phyloP scores from a whole-genome alignment of 164 flowering plant species.

The Annona squamosa region DNA sequence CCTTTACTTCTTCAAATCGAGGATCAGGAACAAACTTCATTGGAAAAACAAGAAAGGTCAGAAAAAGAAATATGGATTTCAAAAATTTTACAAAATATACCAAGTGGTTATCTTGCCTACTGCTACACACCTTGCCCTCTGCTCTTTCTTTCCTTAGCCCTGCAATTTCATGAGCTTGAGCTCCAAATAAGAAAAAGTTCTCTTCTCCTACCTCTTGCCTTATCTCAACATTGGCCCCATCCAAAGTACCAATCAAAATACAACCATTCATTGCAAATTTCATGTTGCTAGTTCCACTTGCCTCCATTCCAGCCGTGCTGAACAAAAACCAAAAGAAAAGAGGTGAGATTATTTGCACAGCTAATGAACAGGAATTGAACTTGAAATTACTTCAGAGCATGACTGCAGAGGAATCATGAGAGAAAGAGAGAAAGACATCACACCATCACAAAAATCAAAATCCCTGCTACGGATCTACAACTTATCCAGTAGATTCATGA shows the following conservation, averaged over 20 bases:
- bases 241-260: constrained; percentile 82
- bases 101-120: not conserved
- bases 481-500: no score
- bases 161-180: constrained; percentile 77
- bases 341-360: not conserved
- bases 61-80: not conserved
- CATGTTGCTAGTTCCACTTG: constrained; percentile 99
- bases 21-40: constrained; percentile 80
- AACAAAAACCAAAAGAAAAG: constrained; percentile 7
- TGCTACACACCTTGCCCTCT: constrained; percentile 60
- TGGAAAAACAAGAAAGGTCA: not conserved
- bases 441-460: no score
- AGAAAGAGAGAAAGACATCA: not conserved
- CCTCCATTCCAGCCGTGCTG: constrained; percentile 99
- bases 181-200: constrained; percentile 94
- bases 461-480: no score
- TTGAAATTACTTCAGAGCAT: not conserved
- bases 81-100: not conserved
- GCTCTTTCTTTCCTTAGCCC: constrained; percentile 80
- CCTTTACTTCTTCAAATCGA: constrained; percentile 79
- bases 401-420: not conserved
- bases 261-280: constrained; percentile 98
- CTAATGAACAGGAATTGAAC: not conserved
- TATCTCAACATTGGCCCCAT: constrained; percentile 97
- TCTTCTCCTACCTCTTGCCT: constrained; percentile 89